Evolutionary conservation across 1,139 yeast species (phyloP).

Genomic region (Hemisphaericaspora xylofermentans): DNA sequence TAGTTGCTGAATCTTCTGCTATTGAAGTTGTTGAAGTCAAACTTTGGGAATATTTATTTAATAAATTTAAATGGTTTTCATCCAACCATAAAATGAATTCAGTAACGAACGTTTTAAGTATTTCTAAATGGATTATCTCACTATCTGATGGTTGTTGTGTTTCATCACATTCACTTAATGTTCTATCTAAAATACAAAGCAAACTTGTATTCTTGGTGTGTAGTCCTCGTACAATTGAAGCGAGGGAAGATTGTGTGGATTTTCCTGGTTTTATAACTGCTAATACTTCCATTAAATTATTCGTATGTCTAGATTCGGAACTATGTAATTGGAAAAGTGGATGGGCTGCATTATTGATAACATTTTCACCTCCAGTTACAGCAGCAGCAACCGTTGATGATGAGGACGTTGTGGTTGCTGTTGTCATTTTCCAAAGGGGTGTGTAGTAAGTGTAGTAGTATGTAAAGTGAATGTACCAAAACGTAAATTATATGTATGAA

Average conservation of each 20-base stretch:
- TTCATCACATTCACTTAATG: slow-evolving; percentile 19
- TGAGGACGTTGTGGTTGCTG: background rate
- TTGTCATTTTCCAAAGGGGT: no score
- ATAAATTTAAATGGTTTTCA: slow-evolving; percentile 30
- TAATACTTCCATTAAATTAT: slow-evolving; percentile 35
- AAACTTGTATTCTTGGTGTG: slow-evolving; percentile 41
- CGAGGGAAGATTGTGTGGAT: slow-evolving; percentile 24
- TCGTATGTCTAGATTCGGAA: slow-evolving; percentile 30
- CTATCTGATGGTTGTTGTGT: no score
- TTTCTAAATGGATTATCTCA: slow-evolving; percentile 22
- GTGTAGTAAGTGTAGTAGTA: no score
- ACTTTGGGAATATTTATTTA: slow-evolving; percentile 29
- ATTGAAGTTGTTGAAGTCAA: no score
- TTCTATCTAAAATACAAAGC: slow-evolving; percentile 22
- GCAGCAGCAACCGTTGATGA: no score
- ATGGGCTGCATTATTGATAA: slow-evolving; percentile 7
- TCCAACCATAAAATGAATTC: slow-evolving; percentile 44
- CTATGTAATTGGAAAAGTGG: slow-evolving; percentile 17
- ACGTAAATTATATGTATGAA: no score
- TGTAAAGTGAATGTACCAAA: no score
- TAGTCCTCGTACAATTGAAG: slow-evolving; percentile 41
- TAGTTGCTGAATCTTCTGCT: slow-evolving; percentile 16
- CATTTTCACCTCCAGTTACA: no score
- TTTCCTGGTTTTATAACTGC: slow-evolving; percentile 35
- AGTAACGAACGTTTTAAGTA: slow-evolving; percentile 38